Base-by-base conservation (phyloP, 176 grass and related monocot genomes). In the Bromus sterilis region DNA sequence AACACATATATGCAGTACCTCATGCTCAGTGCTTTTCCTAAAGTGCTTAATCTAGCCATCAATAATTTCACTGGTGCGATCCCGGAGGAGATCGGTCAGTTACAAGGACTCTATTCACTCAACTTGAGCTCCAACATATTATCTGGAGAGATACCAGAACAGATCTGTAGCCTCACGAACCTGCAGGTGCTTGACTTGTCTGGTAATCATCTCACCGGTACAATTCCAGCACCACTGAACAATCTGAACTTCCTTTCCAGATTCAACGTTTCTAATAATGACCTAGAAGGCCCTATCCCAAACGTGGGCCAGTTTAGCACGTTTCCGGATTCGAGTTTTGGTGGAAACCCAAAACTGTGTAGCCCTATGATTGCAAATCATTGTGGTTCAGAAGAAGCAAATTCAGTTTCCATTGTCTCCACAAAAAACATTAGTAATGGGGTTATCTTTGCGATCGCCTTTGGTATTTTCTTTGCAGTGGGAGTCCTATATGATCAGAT, bases 51-150 rank as follows among this genome's bases (percentile, higher is more conserved):
- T 65, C 73, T 90, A 39, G 34, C 63, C 24, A 83, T 78, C 46
- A 90, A 90, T 49, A 86, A 77, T 11, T 56, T 90, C 53, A 56
- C 31, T 1, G 88, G 83, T 35, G 10, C 5, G 44, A 86, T 90
- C 9, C 88, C 83, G 0, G 14, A 7, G 8, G 12, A 66, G 56
- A 87, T 90, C 23, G 78, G 83, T 56, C 31, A 58, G 74, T 75
- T 90, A 29, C 62, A 82, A 64, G 35, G 16, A 39, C 78, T 90
- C 42, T 1, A 58, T 59, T 68, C 58, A 58, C 66, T 90, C 9
- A 63, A 90, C 30, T 21, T 90, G 40, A 87, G 83, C 66, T 82
- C 43, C 44, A 90, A 87, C 31, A 9, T 57, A 16, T 74, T 90
- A 1, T 64, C 75, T 5, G 57, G 87, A 5, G 51, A 49, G 24